A percentile compares a stretch with the other conserved stretches of the same genome.
Evolutionary conservation across 495 filamentous ascomycete genomes (phyloP).

Genomic region (Aspergillus nidulans): DNA sequence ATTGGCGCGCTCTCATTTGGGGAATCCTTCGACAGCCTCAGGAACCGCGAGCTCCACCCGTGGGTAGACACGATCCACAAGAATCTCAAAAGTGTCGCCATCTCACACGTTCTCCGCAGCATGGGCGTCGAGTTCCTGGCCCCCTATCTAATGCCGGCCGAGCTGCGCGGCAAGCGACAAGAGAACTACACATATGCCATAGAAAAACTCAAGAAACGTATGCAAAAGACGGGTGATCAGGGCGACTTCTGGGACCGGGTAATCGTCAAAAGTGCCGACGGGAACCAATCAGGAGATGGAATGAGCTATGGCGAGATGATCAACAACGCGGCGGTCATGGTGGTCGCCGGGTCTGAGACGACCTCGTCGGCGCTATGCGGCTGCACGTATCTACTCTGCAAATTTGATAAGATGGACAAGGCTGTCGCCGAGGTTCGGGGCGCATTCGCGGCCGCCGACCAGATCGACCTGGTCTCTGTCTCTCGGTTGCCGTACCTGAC

Average conservation of each 20-base stretch:
- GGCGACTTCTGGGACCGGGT: neutral
- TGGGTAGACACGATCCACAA: neutral
- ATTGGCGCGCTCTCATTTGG: constrained; percentile 1
- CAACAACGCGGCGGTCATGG: neutral
- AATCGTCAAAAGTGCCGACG: neutral
- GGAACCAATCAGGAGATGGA: neutral
- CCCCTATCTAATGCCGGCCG: neutral
- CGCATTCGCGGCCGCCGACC: neutral
- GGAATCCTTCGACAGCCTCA: neutral
- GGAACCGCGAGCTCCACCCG: neutral
- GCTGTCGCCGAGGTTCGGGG: neutral
- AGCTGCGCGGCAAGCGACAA: neutral
- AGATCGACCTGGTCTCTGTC: neutral
- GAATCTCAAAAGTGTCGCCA: neutral
- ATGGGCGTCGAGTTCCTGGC: neutral
- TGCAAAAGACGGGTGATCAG: neutral
- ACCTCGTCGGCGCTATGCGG: neutral
- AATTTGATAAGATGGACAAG: neutral
- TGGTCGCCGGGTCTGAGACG: neutral
- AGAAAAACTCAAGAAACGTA: neutral
- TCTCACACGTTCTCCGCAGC: neutral
- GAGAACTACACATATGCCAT: neutral
- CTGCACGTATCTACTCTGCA: neutral
- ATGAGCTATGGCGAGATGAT: neutral
- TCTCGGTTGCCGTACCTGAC: neutral